Evolutionary conservation across 148 eudicot genomes (phyloP).

Genomic region (Nepenthes mirabilis): DNA sequence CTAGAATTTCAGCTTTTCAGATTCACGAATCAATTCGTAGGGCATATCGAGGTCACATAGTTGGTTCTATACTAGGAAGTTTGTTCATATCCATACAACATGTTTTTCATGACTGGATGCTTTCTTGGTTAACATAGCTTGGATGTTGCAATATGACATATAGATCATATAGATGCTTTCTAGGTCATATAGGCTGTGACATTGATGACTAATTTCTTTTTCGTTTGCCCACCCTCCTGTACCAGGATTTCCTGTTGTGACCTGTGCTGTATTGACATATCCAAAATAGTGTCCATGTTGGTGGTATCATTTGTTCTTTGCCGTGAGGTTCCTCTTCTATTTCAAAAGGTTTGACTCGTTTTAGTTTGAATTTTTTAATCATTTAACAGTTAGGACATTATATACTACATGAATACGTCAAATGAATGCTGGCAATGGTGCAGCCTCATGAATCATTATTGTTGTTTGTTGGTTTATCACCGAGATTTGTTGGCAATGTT

Average conservation of each 20-base stretch:
- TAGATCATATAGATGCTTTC: background rate
- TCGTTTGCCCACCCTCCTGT: background rate
- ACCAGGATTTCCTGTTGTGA: constrained; percentile 36
- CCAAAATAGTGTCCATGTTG: constrained; percentile 35
- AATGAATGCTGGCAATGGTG: no score
- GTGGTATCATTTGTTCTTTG: constrained; percentile 52
- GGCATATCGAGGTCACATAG: no score
- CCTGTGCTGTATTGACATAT: constrained; percentile 25
- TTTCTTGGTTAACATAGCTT: background rate
- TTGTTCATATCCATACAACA: no score
- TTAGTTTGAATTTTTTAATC: no score
- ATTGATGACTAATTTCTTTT: background rate
- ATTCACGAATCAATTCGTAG: no score
- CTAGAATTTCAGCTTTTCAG: no score
- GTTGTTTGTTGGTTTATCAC: background rate
- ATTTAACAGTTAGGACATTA: no score
- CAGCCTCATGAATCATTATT: background rate
- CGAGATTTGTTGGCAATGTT: no score
- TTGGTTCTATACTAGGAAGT: background rate
- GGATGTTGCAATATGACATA: no score
- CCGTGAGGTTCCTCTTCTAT: constrained; percentile 67
- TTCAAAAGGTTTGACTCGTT: constrained; percentile 47
- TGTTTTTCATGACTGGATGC: background rate
- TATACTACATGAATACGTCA: no score
- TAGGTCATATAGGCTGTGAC: background rate